Conservation (phyloP, 179 eudicot genomes). For the Nepenthes alata region DNA sequence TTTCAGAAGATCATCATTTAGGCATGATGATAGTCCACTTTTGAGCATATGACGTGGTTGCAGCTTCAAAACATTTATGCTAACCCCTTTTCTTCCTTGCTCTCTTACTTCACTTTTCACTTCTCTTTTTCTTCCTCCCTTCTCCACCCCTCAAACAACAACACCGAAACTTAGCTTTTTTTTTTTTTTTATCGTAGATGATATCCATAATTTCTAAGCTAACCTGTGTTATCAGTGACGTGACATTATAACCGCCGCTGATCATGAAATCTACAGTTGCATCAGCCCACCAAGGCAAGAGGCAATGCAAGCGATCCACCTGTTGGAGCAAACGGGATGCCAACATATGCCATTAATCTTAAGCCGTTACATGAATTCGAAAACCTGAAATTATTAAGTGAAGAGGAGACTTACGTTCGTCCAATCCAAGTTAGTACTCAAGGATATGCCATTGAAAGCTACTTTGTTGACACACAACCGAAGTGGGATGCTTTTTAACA, state of each 20-base stretch:
- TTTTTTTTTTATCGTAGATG: not conserved
- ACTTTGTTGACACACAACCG: slow-evolving; percentile 59
- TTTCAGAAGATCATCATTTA: no score
- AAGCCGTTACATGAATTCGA: not conserved
- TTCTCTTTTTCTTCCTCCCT: not conserved
- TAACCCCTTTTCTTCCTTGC: no score
- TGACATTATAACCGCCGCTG: slow-evolving; percentile 86
- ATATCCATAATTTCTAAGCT: not conserved
- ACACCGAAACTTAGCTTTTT: not conserved
- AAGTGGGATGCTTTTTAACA: slow-evolving; percentile 65
- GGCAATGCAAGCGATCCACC: slow-evolving; percentile 87
- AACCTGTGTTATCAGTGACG: slow-evolving; percentile 53
- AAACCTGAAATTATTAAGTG: not conserved
- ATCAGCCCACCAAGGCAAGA: slow-evolving; percentile 92
- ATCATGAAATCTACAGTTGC: slow-evolving; percentile 76
- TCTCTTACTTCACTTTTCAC: no score
- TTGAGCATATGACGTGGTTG: no score
- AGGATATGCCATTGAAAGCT: slow-evolving; percentile 47
- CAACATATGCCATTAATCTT: not conserved
- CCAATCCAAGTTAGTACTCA: slow-evolving; percentile 54
- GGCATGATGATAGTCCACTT: no score
- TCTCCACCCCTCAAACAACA: not conserved
- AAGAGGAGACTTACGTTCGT: slow-evolving; percentile 40
- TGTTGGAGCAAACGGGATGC: slow-evolving; percentile 17
- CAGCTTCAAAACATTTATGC: no score